Conservation (phyloP, 257 asterid genomes). For the Anisodus acutangulus region DNA sequence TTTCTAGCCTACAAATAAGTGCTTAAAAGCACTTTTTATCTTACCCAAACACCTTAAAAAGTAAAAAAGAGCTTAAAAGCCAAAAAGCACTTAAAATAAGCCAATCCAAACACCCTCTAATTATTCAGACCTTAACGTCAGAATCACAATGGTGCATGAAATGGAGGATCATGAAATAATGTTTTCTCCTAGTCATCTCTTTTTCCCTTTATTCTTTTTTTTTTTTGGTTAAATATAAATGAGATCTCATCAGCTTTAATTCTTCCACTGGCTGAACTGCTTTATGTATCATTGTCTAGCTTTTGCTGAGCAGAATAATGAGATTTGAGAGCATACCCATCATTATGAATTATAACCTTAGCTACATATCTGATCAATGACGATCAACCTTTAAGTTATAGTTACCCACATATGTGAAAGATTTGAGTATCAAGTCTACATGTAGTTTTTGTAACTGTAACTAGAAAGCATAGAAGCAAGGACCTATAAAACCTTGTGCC, state of each 20-base stretch:
- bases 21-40: too few relatives aligned
- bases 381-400: background rate
- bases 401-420: slow-evolving; percentile 19
- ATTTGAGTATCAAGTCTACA: background rate
- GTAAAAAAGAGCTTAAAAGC: too few relatives aligned
- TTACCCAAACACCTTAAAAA: too few relatives aligned
- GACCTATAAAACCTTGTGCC: slow-evolving; percentile 17
- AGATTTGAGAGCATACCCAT: slow-evolving; percentile 6
- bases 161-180: slow-evolving; percentile 24
- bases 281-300: background rate
- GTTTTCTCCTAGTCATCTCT: background rate
- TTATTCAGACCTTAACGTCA: background rate
- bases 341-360: background rate
- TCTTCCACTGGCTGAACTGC: background rate
- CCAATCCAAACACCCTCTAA: too few relatives aligned
- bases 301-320: background rate
- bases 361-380: slow-evolving; percentile 17
- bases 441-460: background rate
- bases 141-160: background rate
- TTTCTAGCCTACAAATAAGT: too few relatives aligned
- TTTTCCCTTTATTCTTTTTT: background rate
- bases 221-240: background rate
- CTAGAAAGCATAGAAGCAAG: background rate
- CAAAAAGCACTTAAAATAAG: too few relatives aligned
- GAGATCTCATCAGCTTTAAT: background rate